phyloP scores from a whole-genome alignment of 2,329 filamentous ascomycete genomes.

The Talaromyces atroroseus region DNA sequence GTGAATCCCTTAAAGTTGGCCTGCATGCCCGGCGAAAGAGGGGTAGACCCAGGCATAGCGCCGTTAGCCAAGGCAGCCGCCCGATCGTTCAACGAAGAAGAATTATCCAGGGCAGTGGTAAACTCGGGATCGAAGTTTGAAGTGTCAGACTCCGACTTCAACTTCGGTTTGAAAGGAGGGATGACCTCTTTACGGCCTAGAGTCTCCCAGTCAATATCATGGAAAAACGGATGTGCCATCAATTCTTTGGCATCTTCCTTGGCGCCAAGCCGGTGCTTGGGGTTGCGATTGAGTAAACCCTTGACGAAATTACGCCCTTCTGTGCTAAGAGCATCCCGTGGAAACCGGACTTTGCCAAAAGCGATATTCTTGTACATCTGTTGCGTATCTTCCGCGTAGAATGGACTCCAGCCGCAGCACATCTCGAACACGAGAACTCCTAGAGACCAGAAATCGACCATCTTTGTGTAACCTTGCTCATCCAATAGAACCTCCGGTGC shows the following conservation, averaged over 20 bases:
- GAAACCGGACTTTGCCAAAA: slow-evolving; percentile 96
- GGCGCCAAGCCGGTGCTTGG: slow-evolving; percentile 87
- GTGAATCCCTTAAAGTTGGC: slow-evolving; percentile 98
- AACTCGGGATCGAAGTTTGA: slow-evolving; percentile 99
- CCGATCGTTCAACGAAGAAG: slow-evolving; percentile 82
- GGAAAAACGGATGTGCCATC: slow-evolving; percentile 91
- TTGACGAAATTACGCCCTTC: slow-evolving; percentile 98
- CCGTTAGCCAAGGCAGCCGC: slow-evolving; percentile 81
- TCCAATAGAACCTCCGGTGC: slow-evolving; percentile 93
- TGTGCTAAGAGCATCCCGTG: slow-evolving; percentile 84
- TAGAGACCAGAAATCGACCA: slow-evolving; percentile 99
- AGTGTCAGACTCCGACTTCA: slow-evolving; percentile 92
- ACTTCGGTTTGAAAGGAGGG: slow-evolving; percentile 94
- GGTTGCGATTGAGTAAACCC: slow-evolving; percentile 92
- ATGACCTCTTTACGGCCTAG: slow-evolving; percentile 86
- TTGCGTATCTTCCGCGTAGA: slow-evolving; percentile 97
- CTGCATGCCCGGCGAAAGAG: slow-evolving; percentile 89
- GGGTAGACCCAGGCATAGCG: slow-evolving; percentile 77
- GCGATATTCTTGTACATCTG: slow-evolving; percentile 99
- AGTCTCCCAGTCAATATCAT: slow-evolving; percentile 86
- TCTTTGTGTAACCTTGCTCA: slow-evolving; percentile 97
- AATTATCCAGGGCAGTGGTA: slow-evolving; percentile 84
- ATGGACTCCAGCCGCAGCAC: slow-evolving; percentile 99
- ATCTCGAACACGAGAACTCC: slow-evolving; percentile 98
- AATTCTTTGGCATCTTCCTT: slow-evolving; percentile 88